Conservation (phyloP, 2,329 filamentous ascomycete species). For the Neonectria sp. region DNA sequence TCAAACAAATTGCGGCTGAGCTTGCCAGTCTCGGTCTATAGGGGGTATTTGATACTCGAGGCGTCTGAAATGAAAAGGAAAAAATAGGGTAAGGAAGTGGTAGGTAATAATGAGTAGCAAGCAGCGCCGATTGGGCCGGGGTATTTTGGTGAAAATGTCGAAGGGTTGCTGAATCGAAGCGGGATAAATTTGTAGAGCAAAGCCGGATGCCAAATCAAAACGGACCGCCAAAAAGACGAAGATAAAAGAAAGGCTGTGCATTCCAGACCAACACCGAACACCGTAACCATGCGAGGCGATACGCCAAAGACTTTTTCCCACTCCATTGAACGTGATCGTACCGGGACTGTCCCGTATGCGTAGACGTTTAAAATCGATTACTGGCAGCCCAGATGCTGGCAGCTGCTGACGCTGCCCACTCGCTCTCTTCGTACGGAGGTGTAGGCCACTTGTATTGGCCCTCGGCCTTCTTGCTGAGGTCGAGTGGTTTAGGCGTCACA, state of each 20-base stretch:
- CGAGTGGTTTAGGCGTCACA: constrained; percentile 78
- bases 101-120: constrained; percentile 42
- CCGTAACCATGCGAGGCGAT: constrained; percentile 47
- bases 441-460: constrained; percentile 87
- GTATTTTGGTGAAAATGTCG: constrained; percentile 47
- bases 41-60: constrained; percentile 55
- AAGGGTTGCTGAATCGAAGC: constrained; percentile 46
- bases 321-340: constrained; percentile 46
- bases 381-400: constrained; percentile 85
- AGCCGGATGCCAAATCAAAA: constrained; percentile 46
- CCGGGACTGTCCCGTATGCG: constrained; percentile 28
- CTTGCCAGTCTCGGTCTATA: constrained; percentile 56
- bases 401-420: constrained; percentile 89
- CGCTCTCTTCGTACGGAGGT: constrained; percentile 92
- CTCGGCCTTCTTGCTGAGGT: constrained; percentile 73
- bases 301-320: constrained; percentile 46
- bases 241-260: constrained; percentile 35
- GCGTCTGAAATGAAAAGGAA: constrained; percentile 47
- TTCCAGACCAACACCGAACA: constrained; percentile 49
- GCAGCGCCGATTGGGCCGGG: constrained; percentile 44
- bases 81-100: constrained; percentile 40
- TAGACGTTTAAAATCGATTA: constrained; percentile 67
- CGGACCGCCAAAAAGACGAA: constrained; percentile 41
- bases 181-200: constrained; percentile 49
- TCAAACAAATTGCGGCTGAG: constrained; percentile 49